Evolutionary conservation across 768 basidiomycete species (phyloP), one percentile per base, ranked within the genome.

Genomic region (Cystofilobasidium ferigula): DNA sequence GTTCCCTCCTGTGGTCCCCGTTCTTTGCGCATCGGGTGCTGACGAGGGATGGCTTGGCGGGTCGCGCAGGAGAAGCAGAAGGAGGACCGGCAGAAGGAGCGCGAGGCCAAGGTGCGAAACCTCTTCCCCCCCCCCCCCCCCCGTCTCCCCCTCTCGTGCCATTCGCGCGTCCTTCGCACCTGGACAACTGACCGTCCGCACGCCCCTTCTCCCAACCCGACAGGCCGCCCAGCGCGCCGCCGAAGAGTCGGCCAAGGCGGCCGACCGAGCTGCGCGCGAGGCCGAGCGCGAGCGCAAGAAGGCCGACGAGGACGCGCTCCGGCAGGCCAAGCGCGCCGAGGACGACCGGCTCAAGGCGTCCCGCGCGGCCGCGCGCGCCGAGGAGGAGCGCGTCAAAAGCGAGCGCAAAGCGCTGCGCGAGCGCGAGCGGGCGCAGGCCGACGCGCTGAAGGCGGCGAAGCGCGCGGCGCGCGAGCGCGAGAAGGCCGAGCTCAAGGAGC

Each of bases 391-490:
- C 28, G 14, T 32, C 51, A 54, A 54, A 18, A 28, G 28, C 14
- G 51, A 54, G 40, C 28, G 47, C 9, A 47, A 47, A 16, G 45
- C 45, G 5, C 9, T 8, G 45, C 22, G 45, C 22, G 45, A 86
- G 70, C 86, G 82, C 77, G 86, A 83, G 70, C 80, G 79, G 0
- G 85, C 83, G 12, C 61, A 69, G 57, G 43, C 43, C n/a, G 43
- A 47, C n/a, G n/a, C n/a, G 51, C 14, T 32, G 28, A 54, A 54
- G 30, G 51, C 51, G 4, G 51, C 28, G 40, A 38, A 57, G n/a
- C 22, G 24, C 9, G 45, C 45, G 5, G 22, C 20, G 45, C 22
- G 45, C 22, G 45, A 86, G 70, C 86, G 82, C 77, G 86, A 83
- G 70, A 80, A 79, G 0, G 85, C 83, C 13, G 64, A 69, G 57